Evolutionary conservation across 768 basidiomycete species (phyloP), one percentile per base, ranked within the genome.

Genomic region (Boletus coccyginus): DNA sequence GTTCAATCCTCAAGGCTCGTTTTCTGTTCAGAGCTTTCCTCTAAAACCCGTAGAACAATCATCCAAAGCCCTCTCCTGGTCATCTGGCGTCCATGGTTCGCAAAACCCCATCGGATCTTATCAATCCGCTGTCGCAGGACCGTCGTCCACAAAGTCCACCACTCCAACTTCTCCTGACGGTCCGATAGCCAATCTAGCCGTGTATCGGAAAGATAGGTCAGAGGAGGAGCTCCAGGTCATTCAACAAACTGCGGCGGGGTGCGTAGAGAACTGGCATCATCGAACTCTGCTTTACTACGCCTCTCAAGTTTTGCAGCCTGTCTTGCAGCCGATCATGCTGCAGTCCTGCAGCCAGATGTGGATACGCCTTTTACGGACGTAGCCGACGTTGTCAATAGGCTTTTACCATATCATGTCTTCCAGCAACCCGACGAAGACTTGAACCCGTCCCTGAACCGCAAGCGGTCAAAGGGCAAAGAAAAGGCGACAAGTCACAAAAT

Each of bases 401-500:
- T 93, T 21, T 74, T 92, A 21, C 90, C 91, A 0, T 92, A 90
- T 63, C 91, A 93, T 64, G 71, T 92, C 48, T 90, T 86, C 60
- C 87, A 87, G 59, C 87, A 90, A 56, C 90, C 90, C 0, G 72
- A 71, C 54, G 85, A 87, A 44, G 91, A 93, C 60, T 61, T 90
- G 60, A 69, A 73, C 35, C 33, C 62, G 31, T 66, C 76, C 33
- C 7, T 61, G 45, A 40, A 54, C 21, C 50, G 48, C 5, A 65
- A 31, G 27, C 58, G 51, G n/a, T 60, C 67, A 47, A 89, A 89
- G 67, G 85, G 86, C 13, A 90, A 90, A 66, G 78, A 76, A 55
- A 89, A 81, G 62, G 86, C 81, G 4, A 75, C 69, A 14, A 68
- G 74, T 32, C 60, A 71, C 29, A 78, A 81, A 48, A 65, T 79